phyloP scores from a whole-genome alignment of 2,329 filamentous ascomycete species.

The Trichoderma arundinaceum region DNA sequence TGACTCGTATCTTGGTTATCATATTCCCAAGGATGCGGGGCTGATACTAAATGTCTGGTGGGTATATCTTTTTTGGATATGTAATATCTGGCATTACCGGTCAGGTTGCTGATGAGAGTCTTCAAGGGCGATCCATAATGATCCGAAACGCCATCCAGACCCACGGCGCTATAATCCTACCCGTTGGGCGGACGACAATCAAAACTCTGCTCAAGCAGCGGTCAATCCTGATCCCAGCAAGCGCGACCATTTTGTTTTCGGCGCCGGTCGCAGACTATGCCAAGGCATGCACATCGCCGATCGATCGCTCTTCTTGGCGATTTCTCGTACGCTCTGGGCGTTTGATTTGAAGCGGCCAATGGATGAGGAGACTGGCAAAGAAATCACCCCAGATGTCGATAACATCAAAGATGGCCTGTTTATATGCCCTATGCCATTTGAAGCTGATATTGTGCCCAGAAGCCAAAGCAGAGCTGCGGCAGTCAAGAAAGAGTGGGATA shows the following conservation, averaged over 20 bases:
- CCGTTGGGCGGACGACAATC: conserved; percentile 33
- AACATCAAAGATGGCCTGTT: conserved; percentile 26
- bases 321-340: conserved; percentile 51
- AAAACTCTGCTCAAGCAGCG: conserved; percentile 20
- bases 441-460: conserved; percentile 33
- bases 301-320: conserved; percentile 39
- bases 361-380: conserved; percentile 8
- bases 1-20: conserved; percentile 23
- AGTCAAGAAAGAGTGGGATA: conserved; percentile 9
- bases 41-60: conserved; percentile 42
- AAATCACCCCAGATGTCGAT: conserved; percentile 22
- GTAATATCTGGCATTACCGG: too few relatives aligned
- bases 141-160: conserved; percentile 49
- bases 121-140: conserved; percentile 22
- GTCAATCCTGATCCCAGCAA: conserved; percentile 35
- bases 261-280: conserved; percentile 43
- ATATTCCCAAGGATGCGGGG: conserved; percentile 33
- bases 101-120: not conserved
- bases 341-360: conserved; percentile 48
- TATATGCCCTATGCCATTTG: conserved; percentile 9
- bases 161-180: conserved; percentile 41
- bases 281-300: conserved; percentile 40
- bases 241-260: conserved; percentile 38
- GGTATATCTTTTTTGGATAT: not conserved
- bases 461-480: conserved; percentile 28